Conservation (phyloP, 106 monocot genomes). For the Dioscorea alata region DNA sequence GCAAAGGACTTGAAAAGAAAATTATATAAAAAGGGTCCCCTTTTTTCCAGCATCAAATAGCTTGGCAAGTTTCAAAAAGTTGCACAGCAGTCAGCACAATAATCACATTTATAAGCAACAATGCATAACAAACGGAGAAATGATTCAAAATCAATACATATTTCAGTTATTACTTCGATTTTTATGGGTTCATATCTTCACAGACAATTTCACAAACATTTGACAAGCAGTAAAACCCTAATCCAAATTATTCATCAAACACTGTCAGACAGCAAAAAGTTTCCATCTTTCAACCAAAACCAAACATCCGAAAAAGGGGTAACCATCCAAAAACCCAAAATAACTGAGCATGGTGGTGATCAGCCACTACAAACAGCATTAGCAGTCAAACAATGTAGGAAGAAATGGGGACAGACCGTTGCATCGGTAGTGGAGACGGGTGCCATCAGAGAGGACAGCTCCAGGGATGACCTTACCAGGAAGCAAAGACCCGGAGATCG, state of each 20-base stretch:
- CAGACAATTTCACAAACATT: not conserved
- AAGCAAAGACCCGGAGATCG: slow-evolving; percentile 51
- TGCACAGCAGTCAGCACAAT: not conserved
- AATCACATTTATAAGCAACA: not conserved
- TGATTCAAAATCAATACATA: no score
- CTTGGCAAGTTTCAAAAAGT: not conserved
- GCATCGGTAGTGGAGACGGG: slow-evolving; percentile 76
- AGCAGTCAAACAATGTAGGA: not conserved
- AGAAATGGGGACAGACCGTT: slow-evolving; percentile 39
- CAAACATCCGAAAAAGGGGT: no score
- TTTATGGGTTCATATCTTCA: not conserved
- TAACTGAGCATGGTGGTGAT: no score
- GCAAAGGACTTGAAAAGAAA: slow-evolving; percentile 9
- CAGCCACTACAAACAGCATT: no score
- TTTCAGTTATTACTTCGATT: not conserved
- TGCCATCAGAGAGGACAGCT: slow-evolving; percentile 69
- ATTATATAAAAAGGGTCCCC: not conserved
- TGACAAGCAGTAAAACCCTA: no score
- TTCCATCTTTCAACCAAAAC: no score
- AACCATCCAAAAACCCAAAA: no score
- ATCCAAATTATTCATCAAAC: no score
- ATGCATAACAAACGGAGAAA: not conserved
- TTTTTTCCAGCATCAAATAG: not conserved
- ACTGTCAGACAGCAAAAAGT: no score
- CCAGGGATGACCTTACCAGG: slow-evolving; percentile 82